Evolutionary conservation across 2,329 filamentous ascomycete species (phyloP).

Genomic region (Cordyceps farinosa): DNA sequence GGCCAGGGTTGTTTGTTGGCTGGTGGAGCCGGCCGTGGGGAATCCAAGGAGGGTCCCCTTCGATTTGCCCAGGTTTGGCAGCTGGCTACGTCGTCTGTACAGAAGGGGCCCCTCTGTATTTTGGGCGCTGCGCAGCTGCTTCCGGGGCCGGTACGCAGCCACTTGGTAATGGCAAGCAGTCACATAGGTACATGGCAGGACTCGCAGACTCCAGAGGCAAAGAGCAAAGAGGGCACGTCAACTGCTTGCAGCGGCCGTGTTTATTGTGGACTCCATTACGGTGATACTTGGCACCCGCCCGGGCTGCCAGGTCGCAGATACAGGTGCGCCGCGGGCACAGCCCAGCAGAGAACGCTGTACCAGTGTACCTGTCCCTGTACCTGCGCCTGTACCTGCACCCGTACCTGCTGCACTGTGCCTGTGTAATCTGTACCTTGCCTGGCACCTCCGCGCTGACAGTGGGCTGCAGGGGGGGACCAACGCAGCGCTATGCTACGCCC

Average conservation of each 20-base stretch:
- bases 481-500: too few relatives aligned
- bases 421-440: neutral
- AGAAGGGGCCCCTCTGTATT: neutral
- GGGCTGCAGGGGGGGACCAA: neutral
- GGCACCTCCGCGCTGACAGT: neutral
- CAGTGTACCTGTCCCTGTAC: too few relatives aligned
- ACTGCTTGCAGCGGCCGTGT: neutral
- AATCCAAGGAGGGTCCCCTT: neutral
- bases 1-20: conserved; percentile 14
- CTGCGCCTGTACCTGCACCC: too few relatives aligned
- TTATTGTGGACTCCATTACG: neutral
- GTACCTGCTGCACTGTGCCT: too few relatives aligned
- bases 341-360: neutral
- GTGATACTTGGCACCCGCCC: neutral
- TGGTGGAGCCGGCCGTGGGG: conserved; percentile 9
- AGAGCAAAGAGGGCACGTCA: too few relatives aligned
- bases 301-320: neutral
- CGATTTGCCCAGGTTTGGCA: neutral
- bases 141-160: neutral
- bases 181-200: neutral
- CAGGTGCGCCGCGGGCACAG: neutral
- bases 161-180: too few relatives aligned
- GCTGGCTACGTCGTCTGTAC: neutral
- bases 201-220: neutral
- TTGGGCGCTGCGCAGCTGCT: neutral